Conservation (phyloP, 257 asterid genomes). For the Plantago elongata region DNA sequence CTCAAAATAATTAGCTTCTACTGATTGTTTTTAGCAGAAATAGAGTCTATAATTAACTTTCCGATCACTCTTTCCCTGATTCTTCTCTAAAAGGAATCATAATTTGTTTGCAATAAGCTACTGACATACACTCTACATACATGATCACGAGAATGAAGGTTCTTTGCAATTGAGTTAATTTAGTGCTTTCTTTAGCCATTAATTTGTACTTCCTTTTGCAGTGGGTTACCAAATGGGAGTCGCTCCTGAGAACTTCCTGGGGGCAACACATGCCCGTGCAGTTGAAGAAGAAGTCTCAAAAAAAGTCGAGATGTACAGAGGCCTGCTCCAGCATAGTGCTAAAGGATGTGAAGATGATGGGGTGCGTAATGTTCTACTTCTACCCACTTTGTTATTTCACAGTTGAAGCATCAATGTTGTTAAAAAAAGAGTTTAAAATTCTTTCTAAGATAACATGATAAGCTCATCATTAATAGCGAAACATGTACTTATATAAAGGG, state of each 20-base stretch:
- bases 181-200: neutral
- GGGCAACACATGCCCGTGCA: constrained; percentile 48
- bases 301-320: constrained; percentile 42
- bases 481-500: too few relatives aligned
- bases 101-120: too few relatives aligned
- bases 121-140: too few relatives aligned
- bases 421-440: neutral
- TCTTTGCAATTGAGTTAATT: neutral
- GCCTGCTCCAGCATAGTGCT: constrained; percentile 46
- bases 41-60: too few relatives aligned
- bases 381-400: neutral
- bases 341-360: constrained; percentile 53
- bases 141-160: too few relatives aligned
- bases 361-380: constrained; percentile 34
- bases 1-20: neutral
- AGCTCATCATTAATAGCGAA: neutral
- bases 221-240: constrained; percentile 73
- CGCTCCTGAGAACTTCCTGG: constrained; percentile 40
- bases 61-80: too few relatives aligned
- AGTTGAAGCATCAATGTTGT: neutral
- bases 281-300: constrained; percentile 57
- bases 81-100: too few relatives aligned
- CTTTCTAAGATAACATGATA: neutral
- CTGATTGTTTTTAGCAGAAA: neutral
- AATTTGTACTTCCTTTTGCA: constrained; percentile 27